Conservation (phyloP, 2,329 filamentous ascomycete genomes). For the Fusarium napiforme region DNA sequence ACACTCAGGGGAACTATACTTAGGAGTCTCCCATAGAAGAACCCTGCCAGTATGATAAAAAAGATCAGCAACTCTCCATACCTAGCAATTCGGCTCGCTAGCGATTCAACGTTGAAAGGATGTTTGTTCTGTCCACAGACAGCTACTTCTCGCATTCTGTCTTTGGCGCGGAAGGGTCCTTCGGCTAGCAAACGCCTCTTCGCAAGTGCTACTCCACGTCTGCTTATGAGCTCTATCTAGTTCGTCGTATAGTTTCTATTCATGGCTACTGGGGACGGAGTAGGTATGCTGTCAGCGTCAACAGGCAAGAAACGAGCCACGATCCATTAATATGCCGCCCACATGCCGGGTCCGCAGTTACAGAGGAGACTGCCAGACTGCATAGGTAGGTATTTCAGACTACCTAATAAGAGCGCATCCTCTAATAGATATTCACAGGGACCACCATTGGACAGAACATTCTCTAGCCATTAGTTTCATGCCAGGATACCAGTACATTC, state of each 20-base stretch:
- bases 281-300: neutral
- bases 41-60: slow-evolving; percentile 18
- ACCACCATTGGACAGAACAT: slow-evolving; percentile 9
- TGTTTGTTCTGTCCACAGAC: neutral
- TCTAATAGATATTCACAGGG: slow-evolving; percentile 4
- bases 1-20: slow-evolving; percentile 9
- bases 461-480: slow-evolving; percentile 3
- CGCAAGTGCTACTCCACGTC: slow-evolving; percentile 17
- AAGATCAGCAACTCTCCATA: slow-evolving; percentile 29
- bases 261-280: slow-evolving; percentile 12
- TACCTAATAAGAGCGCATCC: neutral
- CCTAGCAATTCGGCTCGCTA: neutral
- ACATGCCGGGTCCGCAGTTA: slow-evolving; percentile 10
- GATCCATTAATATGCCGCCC: slow-evolving; percentile 3
- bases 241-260: slow-evolving; percentile 29
- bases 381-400: slow-evolving; percentile 1
- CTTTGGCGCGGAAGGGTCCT: slow-evolving; percentile 8
- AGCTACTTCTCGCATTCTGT: neutral
- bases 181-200: slow-evolving; percentile 5
- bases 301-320: slow-evolving; percentile 8
- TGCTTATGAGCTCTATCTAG: slow-evolving; percentile 16
- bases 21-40: neutral
- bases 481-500: slow-evolving; percentile 8
- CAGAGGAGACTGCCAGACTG: slow-evolving; percentile 6
- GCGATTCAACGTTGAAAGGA: neutral